Evolutionary conservation across 1,139 yeast genomes (phyloP), one percentile per base, ranked within the genome.

Genomic region (Kodamaea ohmeri): DNA sequence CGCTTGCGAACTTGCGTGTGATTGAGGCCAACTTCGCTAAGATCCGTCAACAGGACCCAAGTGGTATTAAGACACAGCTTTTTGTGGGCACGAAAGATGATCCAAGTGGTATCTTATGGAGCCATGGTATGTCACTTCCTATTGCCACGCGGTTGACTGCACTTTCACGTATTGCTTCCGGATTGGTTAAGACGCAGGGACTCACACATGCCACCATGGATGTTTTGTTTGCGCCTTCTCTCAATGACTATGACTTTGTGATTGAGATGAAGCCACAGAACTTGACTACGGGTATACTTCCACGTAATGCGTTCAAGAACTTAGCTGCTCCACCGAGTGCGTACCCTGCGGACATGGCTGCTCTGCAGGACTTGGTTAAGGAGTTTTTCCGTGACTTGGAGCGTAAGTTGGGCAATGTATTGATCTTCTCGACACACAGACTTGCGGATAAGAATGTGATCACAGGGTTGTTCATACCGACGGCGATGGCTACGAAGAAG

Each of bases 141-240:
- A 81, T 89, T 41, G 90, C 96, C 2, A 76, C 90, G 16, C 78
- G 98, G 64, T 65, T 90, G 47, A 90, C 97, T 0, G 92, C 95
- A 0, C 72, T 92, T 45, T 78, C 97, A 1, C 78, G 89, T 49
- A 89, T 84, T 22, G 92, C 94, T 0, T 63, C 76, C 32, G 72
- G 72, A 25, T 56, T 83, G 42, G 56, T 83, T 14, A 72, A 69
- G 38, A 53, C 52, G 2, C 15, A 39, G 9, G 54, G 58, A 20
- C 48, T 78, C 15, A 64, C 63, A 41, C 66, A 68, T 24, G 63
- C 69, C 21, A 70, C 73, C 4, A 58, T 84, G 31, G 76, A 73
- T 34, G 55, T 79, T 32, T 61, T 88, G 35, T 88, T 88, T 58
- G 78, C 83, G 0, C 92, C 97, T 2, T 89, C 95, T 0, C 66